phyloP scores from a whole-genome alignment of 2,329 filamentous ascomycete species.

The Claviceps sp. region DNA sequence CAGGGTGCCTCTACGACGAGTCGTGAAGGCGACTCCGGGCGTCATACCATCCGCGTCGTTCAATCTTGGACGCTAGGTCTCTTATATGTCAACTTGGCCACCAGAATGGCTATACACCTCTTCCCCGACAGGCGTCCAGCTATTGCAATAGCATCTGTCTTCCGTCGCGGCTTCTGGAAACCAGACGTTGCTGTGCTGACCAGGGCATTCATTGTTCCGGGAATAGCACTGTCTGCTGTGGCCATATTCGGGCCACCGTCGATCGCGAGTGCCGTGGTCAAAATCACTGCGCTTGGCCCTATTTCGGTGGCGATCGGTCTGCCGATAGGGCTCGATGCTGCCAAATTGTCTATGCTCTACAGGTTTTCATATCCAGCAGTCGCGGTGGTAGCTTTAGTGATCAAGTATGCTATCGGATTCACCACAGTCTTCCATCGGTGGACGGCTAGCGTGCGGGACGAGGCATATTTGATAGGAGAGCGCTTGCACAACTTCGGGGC shows the following conservation, averaged over 20 bases:
- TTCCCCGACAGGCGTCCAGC: constrained; percentile 59
- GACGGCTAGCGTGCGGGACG: constrained; percentile 74
- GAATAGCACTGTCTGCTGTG: constrained; percentile 43
- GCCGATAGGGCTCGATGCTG: constrained; percentile 14
- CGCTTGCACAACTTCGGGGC: constrained; percentile 82
- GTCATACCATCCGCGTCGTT: constrained; percentile 70
- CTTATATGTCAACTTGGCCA: constrained; percentile 71
- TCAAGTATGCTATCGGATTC: constrained; percentile 34
- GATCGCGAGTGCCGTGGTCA: constrained; percentile 30
- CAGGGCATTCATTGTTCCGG: constrained; percentile 73
- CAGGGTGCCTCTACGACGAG: constrained; percentile 11
- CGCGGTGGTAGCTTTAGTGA: constrained; percentile 33
- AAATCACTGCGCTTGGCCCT: constrained; percentile 11
- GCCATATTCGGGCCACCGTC: constrained; percentile 53
- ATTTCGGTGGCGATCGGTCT: constrained; percentile 15
- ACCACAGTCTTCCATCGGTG: constrained; percentile 55
- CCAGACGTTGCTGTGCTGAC: constrained; percentile 72
- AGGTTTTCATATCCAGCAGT: constrained; percentile 58
- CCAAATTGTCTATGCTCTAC: constrained; percentile 28
- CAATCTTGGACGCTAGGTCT: constrained; percentile 92
- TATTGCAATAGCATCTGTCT: constrained; percentile 58
- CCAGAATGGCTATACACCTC: constrained; percentile 53
- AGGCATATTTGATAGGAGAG: constrained; percentile 93
- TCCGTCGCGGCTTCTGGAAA: constrained; percentile 61
- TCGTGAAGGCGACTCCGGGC: constrained; percentile 13